Evolutionary conservation across 805 yeast genomes (phyloP).

Genomic region (Saturnispora dispora): DNA sequence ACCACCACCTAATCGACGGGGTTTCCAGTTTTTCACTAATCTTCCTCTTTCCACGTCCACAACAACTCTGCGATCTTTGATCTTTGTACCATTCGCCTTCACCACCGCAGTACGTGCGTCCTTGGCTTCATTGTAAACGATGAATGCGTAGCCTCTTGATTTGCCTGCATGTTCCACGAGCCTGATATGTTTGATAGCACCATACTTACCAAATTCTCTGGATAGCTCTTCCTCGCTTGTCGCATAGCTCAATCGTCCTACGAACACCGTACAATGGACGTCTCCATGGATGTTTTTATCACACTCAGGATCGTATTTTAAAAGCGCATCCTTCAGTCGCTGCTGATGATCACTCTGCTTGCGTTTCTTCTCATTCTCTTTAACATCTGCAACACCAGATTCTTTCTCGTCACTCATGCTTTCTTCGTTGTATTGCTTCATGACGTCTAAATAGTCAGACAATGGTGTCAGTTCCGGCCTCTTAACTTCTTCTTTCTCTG

Average conservation of each 20-base stretch:
- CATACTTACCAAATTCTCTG: constrained; percentile 52
- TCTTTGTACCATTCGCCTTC: constrained; percentile 33
- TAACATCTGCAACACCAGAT: not conserved
- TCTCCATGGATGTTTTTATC: constrained; percentile 59
- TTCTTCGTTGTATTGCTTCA: not conserved
- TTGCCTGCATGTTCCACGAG: constrained; percentile 42
- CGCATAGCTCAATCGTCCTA: constrained; percentile 60
- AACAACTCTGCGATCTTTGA: constrained; percentile 47
- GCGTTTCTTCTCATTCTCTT: constrained; percentile 1
- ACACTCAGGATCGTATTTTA: constrained; percentile 43
- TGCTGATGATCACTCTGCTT: not conserved
- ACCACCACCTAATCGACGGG: constrained; percentile 81
- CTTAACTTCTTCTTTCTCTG: not conserved
- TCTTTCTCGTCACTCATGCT: not conserved
- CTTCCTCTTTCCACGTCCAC: constrained; percentile 71
- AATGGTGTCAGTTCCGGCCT: not conserved
- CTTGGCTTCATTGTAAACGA: constrained; percentile 52
- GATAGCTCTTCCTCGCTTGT: constrained; percentile 62
- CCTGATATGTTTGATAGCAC: constrained; percentile 55
- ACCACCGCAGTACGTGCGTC: constrained; percentile 57
- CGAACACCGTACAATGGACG: constrained; percentile 71
- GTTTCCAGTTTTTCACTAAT: constrained; percentile 56
- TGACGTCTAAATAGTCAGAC: not conserved
- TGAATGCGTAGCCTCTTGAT: constrained; percentile 69
- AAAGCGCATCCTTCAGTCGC: constrained; percentile 17